Evolutionary conservation across 805 yeast species (phyloP).

Genomic region (Kodamaea laetipori): DNA sequence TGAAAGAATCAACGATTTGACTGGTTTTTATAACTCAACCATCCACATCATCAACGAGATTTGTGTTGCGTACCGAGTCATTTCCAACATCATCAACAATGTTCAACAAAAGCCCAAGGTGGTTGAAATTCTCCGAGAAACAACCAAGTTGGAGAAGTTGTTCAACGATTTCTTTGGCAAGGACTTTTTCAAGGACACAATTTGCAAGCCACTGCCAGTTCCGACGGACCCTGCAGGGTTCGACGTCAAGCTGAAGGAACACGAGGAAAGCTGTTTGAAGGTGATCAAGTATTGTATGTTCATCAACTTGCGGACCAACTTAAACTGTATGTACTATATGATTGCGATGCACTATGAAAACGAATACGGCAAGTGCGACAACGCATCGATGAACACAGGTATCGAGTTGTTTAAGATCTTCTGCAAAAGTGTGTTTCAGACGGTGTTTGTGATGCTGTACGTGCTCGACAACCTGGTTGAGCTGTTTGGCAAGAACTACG

Average conservation of each 20-base stretch:
- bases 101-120: slow-evolving; percentile 34
- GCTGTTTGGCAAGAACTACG: slow-evolving; percentile 42
- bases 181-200: slow-evolving; percentile 42
- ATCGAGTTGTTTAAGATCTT: slow-evolving; percentile 45
- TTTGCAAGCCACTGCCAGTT: slow-evolving; percentile 34
- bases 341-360: slow-evolving; percentile 44
- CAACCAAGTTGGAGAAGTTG: slow-evolving; percentile 37
- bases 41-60: slow-evolving; percentile 20
- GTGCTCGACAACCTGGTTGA: slow-evolving; percentile 45
- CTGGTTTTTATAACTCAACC: slow-evolving; percentile 20
- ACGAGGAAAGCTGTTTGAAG: slow-evolving; percentile 33
- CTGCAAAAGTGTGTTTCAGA: slow-evolving; percentile 42
- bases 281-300: slow-evolving; percentile 39
- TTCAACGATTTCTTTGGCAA: slow-evolving; percentile 42
- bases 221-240: slow-evolving; percentile 17
- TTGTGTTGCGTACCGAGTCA: slow-evolving; percentile 30
- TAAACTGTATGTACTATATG: slow-evolving; percentile 43
- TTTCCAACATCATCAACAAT: slow-evolving; percentile 30
- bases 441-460: slow-evolving; percentile 45
- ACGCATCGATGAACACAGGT: slow-evolving; percentile 39
- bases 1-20: slow-evolving; percentile 12
- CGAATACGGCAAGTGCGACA: slow-evolving; percentile 28
- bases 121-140: slow-evolving; percentile 36
- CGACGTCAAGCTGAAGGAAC: slow-evolving; percentile 24
- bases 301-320: slow-evolving; percentile 39